phyloP scores from a whole-genome alignment of 2,329 filamentous ascomycete genomes.

The Alternaria ethzedia region DNA sequence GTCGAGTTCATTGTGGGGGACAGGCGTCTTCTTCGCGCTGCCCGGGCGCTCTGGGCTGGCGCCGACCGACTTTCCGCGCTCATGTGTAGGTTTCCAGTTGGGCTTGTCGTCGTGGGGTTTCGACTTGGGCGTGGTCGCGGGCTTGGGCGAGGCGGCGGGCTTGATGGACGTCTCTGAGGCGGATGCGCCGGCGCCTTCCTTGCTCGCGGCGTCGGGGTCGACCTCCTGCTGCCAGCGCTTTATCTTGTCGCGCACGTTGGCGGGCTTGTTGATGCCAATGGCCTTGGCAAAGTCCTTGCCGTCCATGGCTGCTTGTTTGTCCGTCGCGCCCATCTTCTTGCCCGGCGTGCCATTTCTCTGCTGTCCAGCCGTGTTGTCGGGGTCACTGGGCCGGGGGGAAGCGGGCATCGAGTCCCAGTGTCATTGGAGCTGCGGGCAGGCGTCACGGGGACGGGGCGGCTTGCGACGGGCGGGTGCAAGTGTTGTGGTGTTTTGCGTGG shows the following conservation, averaged over 20 bases:
- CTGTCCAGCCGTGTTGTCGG: constrained; percentile 22
- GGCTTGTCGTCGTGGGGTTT: constrained; percentile 35
- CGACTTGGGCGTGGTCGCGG: constrained; percentile 32
- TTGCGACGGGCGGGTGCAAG: not conserved
- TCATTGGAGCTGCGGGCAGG: constrained; percentile 26
- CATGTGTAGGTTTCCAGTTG: constrained; percentile 32
- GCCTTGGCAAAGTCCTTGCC: constrained; percentile 49
- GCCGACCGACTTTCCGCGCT: constrained; percentile 33
- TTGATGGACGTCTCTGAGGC: not conserved
- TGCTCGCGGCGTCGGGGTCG: constrained; percentile 59
- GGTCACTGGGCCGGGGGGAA: constrained; percentile 30
- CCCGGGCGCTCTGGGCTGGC: constrained; percentile 36
- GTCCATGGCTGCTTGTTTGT: constrained; percentile 41
- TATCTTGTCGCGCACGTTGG: constrained; percentile 74
- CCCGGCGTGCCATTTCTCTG: constrained; percentile 39
- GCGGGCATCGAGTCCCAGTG: constrained; percentile 31
- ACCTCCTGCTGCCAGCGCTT: constrained; percentile 84
- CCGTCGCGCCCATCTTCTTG: constrained; percentile 34
- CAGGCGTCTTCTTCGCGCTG: constrained; percentile 40
- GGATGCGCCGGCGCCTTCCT: constrained; percentile 17
- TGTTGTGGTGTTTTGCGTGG: constrained; percentile 10
- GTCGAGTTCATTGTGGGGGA: constrained; percentile 49
- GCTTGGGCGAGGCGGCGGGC: constrained; percentile 19
- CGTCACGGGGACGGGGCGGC: constrained; percentile 11
- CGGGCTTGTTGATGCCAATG: constrained; percentile 50